Evolutionary conservation across 441 rosid genomes (phyloP), one percentile per base, ranked within the genome.

Genomic region (Monsonia emarginata): DNA sequence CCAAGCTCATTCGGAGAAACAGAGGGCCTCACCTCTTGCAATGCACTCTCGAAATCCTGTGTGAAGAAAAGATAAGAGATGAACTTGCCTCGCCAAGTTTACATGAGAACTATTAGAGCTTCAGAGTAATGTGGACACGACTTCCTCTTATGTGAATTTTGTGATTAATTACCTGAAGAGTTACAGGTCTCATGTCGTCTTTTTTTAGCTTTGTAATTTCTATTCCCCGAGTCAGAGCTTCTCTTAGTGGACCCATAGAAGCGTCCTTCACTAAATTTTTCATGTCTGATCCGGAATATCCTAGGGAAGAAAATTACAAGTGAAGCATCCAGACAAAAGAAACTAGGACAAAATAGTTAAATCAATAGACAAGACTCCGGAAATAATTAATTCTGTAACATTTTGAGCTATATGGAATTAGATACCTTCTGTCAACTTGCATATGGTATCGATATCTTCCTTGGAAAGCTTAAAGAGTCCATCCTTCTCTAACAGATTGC

Each of bases 201-300:
- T 88, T 94, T 22, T 80, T 82, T 65, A 91, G 84, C 74, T 84
- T 78, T 19, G 88, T 84, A 65, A 90, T 88, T 61, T 91, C 96
- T 74, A 80, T 85, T 54, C 97, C 98, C 69, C 82, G 88, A 80
- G 58, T 83, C 32, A 94, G 87, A 66, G 98, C 97, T 70, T 91
- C 98, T 78, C 98, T 82, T 58, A 94, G 75, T 71, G 97, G 96
- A 73, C 98, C 98, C 95, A 94, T 89, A 1, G 91, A 86, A 66
- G 98, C 98, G 63, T 94, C 96, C 77, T 94, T 94, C 66, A 91
- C 98, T 66, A 94, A 72, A 80, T 91, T 91, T 80, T 94, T 94
- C 96, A 91, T 87, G 83, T 90, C 98, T 10, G 98, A 94, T 61
- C 97, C 98, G 16, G 98, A 94, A 74, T 94, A 89, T 44, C 98